Conservation (phyloP, 176 grass and related monocot species). For the Dendrocalamus sinicus region DNA sequence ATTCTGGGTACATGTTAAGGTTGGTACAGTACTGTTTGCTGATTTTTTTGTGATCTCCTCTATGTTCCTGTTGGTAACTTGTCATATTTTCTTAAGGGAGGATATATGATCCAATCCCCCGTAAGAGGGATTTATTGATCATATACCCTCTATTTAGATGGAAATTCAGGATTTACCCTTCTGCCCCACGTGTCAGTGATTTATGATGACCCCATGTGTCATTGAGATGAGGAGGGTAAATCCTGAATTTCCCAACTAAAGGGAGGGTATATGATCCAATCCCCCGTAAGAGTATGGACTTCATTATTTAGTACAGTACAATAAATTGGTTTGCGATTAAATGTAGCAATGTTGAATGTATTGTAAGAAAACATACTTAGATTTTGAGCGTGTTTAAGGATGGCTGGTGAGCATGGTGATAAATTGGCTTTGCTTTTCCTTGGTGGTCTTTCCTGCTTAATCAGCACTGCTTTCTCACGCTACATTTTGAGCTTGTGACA, state of each 20-base stretch:
- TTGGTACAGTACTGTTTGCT: not conserved
- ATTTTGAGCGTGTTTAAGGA: not conserved
- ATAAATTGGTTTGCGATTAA: not conserved
- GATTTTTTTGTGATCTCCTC: not conserved
- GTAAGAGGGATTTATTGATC: no score
- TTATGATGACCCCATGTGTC: no score
- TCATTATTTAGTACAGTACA: not conserved
- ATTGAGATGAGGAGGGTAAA: no score
- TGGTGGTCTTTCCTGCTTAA: not conserved
- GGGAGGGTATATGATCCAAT: no score
- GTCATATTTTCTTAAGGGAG: no score
- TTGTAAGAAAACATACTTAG: not conserved
- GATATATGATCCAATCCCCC: no score
- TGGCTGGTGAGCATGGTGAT: not conserved
- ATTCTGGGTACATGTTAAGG: conserved; percentile 35
- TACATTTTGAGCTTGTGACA: not conserved
- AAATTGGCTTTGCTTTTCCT: not conserved
- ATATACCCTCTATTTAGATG: no score
- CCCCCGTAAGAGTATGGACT: not conserved
- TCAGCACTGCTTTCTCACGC: not conserved
- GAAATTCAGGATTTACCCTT: no score
- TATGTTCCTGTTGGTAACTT: not conserved
- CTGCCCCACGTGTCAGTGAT: no score
- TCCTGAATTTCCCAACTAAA: no score
- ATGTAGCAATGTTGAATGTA: not conserved